Evolutionary conservation across 2,329 filamentous ascomycete genomes (phyloP).

Genomic region (Aotearoamyces nothofagi): DNA sequence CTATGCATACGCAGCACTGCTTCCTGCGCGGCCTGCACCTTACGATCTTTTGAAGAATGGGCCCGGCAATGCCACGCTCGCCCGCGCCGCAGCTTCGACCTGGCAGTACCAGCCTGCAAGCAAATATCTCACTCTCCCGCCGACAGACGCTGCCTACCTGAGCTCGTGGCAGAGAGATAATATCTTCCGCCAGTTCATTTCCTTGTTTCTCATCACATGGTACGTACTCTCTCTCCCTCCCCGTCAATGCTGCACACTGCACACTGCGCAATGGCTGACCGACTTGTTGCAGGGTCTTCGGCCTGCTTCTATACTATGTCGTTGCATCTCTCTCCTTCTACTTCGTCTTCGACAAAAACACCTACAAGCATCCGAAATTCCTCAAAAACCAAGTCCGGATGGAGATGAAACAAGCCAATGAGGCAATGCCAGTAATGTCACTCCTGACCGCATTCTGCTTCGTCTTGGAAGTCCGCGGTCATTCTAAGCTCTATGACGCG

Average conservation of each 20-base stretch:
- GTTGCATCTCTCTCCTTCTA: conserved; percentile 73
- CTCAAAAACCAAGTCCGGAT: conserved; percentile 82
- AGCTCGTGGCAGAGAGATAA: conserved; percentile 69
- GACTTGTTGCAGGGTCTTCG: conserved; percentile 56
- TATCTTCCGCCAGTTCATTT: conserved; percentile 55
- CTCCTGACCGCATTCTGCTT: conserved; percentile 70
- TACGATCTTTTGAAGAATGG: conserved; percentile 33
- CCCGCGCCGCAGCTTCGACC: conserved; percentile 35
- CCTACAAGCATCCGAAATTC: conserved; percentile 81
- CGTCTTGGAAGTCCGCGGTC: conserved; percentile 68
- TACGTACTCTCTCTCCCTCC: conserved; percentile 25
- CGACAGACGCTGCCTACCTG: conserved; percentile 62
- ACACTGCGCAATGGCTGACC: conserved; percentile 3
- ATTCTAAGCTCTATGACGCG: conserved; percentile 78
- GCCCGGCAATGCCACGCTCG: conserved; percentile 37
- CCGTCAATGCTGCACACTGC: not conserved
- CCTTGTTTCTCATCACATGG: conserved; percentile 78
- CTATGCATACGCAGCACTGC: conserved; percentile 54
- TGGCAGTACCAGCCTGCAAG: conserved; percentile 64
- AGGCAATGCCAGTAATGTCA: conserved; percentile 69
- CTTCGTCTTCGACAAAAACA: conserved; percentile 84
- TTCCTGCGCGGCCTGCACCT: conserved; percentile 43
- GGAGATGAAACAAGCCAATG: conserved; percentile 70
- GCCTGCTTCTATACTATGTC: conserved; percentile 68
- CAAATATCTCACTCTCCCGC: conserved; percentile 51